Conservation (phyloP, 1,284 basidiomycete species). For the Cryptococcus amylolentus region DNA sequence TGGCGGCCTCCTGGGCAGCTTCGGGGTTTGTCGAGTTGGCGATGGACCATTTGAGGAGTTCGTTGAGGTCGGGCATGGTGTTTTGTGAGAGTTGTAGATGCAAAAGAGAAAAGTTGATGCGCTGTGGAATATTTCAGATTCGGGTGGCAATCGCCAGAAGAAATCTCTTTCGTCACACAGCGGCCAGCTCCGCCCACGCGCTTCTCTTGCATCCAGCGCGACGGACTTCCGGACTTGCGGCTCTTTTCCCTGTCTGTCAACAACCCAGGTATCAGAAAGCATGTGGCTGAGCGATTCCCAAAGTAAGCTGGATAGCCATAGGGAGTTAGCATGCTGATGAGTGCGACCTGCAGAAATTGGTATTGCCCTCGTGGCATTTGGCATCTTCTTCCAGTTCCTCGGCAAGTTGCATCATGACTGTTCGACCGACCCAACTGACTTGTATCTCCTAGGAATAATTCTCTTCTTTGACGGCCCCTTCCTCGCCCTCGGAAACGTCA, state of each 20-base stretch:
- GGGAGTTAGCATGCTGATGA: not conserved
- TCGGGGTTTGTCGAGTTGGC: constrained; percentile 32
- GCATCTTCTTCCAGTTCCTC: constrained; percentile 90
- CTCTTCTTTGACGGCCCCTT: constrained; percentile 98
- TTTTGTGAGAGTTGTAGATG: not conserved
- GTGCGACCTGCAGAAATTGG: constrained; percentile 68
- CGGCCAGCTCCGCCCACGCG: too few species aligned
- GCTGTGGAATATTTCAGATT: too few species aligned
- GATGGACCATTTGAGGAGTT: constrained; percentile 38
- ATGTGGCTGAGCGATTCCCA: constrained; percentile 71
- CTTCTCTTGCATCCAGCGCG: too few species aligned
- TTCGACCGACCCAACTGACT: not conserved
- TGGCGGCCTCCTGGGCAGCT: not conserved
- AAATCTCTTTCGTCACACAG: too few species aligned
- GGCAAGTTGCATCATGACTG: constrained; percentile 46
- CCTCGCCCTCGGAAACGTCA: constrained; percentile 90
- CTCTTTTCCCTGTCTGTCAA: too few species aligned
- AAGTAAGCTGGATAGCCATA: constrained; percentile 51
- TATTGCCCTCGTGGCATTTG: constrained; percentile 96
- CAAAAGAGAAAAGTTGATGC: not conserved
- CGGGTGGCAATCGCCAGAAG: too few species aligned
- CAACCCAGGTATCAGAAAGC: constrained; percentile 8
- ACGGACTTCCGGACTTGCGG: too few species aligned
- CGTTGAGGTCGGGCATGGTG: constrained; percentile 38
- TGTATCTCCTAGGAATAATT: constrained; percentile 60